phyloP scores from a whole-genome alignment of 2,329 filamentous ascomycete genomes.

The Colletotrichum sp. region DNA sequence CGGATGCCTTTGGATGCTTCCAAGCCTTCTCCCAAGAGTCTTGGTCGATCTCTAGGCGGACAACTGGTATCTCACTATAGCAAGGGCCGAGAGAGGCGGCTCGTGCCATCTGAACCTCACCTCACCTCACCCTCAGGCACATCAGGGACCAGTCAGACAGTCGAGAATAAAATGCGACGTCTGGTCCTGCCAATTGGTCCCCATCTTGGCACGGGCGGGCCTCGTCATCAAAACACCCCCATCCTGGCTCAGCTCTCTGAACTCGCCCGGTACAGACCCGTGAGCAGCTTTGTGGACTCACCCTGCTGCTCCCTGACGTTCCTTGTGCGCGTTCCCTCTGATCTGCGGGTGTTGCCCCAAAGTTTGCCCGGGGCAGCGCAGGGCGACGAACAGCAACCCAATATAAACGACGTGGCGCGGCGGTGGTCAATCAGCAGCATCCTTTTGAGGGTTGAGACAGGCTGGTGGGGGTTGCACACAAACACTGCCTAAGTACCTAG shows the following conservation, averaged over 20 bases:
- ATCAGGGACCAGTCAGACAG: not conserved
- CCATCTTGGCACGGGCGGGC: conserved; percentile 11
- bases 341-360: not conserved
- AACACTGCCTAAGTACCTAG: not conserved
- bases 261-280: not conserved
- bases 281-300: not conserved
- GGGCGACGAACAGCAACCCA: not conserved
- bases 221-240: conserved; percentile 18
- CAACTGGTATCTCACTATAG: not conserved
- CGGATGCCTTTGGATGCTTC: not conserved
- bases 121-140: not conserved
- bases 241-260: conserved; percentile 5
- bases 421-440: not conserved
- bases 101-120: conserved; percentile 19
- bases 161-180: not conserved
- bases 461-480: not conserved
- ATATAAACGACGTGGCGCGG: not conserved
- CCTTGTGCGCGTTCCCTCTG: not conserved
- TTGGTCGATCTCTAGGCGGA: conserved; percentile 15
- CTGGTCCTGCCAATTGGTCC: not conserved
- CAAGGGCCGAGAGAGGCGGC: conserved; percentile 15
- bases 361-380: not conserved
- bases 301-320: not conserved
- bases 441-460: not conserved
- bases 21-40: conserved; percentile 14